phyloP scores from a whole-genome alignment of 2,329 filamentous ascomycete species.

The Talaromyces sp. region DNA sequence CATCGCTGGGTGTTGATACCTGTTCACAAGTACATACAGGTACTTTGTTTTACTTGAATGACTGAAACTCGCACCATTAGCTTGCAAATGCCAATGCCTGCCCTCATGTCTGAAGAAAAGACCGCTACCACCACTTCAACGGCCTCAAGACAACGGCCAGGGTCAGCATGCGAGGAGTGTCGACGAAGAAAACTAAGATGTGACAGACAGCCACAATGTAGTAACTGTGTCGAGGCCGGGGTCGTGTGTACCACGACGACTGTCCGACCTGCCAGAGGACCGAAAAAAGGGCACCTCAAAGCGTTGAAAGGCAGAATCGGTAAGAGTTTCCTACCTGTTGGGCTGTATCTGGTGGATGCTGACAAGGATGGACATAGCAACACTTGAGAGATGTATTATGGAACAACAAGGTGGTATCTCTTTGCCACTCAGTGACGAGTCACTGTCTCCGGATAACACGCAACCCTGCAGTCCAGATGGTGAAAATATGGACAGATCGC shows the following conservation, averaged over 20 bases:
- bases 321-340: slow-evolving; percentile 8
- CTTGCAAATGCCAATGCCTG: slow-evolving; percentile 7
- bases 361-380: slow-evolving; percentile 16
- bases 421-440: slow-evolving; percentile 11
- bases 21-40: background rate
- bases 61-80: slow-evolving; percentile 10
- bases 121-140: background rate
- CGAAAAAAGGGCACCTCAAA: slow-evolving; percentile 90
- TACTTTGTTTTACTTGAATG: slow-evolving; percentile 1
- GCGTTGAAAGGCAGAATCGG: slow-evolving; percentile 27
- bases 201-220: slow-evolving; percentile 78
- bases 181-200: slow-evolving; percentile 87
- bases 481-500: slow-evolving; percentile 5
- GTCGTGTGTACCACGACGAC: slow-evolving; percentile 26
- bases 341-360: background rate
- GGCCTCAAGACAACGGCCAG: slow-evolving; percentile 24
- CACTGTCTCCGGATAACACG: slow-evolving; percentile 7
- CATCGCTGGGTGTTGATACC: background rate
- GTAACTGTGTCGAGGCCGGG: slow-evolving; percentile 62
- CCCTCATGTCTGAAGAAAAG: slow-evolving; percentile 13
- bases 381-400: slow-evolving; percentile 25
- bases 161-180: slow-evolving; percentile 78
- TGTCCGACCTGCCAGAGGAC: slow-evolving; percentile 56
- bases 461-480: slow-evolving; percentile 10
- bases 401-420: slow-evolving; percentile 23